Base-by-base conservation (phyloP, 352 stramenopile species). In the Blastocystis sp. region DNA sequence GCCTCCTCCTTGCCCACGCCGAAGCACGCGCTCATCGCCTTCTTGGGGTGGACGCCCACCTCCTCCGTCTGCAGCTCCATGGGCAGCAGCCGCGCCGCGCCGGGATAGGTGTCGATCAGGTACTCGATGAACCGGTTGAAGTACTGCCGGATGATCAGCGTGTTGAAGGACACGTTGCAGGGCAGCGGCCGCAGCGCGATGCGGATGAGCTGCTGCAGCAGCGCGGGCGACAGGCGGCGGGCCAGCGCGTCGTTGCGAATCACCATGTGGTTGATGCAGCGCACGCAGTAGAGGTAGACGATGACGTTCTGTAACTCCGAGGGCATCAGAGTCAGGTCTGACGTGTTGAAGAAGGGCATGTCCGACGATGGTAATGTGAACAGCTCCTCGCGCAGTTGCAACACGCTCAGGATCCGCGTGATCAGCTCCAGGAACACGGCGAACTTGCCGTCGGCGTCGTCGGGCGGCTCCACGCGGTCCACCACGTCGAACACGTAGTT, bases 41-140 rank as follows among this genome's bases (percentile, higher is more conserved):
- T 38, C 53, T 81, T 52, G 38, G 41, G 45, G 21, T 41, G 53
- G 4, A 21, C 23, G 43, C 64, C 38, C 34, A 81, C 40, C 70
- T 43, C 48, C 41, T 81, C 70, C 41, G 43, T 62, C 28, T 81
- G 70, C n/a, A 77, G 40, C 41, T 87, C 77, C 62, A 77, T 81
- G 14, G 77, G 77, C 34, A 87, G 43, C 41, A 87, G 38, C 4
- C 62, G 62, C 1, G 65, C 65, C 19, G 62, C 62, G n/a, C 77
- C 77, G 7, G 23, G 19, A 11, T 87, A 87, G 7, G 77, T 87
- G 45, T 87, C 65, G 21, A 76, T 52, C 2, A 87, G 77, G 21
- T 77, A 87, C 65, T 87, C 77, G 28, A 87, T 87, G 41, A 87
- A 87, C 62, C 65, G 67, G 43, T 87, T 87, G 45, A 77, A 87